Evolutionary conservation across 148 eudicot species (phyloP).

Genomic region (Limonium bicolor): DNA sequence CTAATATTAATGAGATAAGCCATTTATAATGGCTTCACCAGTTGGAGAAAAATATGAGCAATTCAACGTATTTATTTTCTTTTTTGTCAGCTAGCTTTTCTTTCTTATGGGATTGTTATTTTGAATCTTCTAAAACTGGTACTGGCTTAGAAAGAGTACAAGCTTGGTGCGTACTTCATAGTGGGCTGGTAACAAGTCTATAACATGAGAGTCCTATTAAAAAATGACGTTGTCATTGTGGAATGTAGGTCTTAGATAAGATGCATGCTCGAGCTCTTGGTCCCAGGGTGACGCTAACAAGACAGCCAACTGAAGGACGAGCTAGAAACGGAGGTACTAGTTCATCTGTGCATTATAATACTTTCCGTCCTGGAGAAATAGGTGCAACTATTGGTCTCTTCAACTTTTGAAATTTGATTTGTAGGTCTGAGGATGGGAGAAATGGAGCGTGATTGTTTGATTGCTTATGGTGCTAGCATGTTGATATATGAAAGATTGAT

Average conservation of each 20-base stretch:
- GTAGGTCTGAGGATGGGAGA: slow-evolving; percentile 90
- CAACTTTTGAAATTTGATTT: slow-evolving; percentile 4
- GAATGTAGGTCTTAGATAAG: slow-evolving; percentile 67
- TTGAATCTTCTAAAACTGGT: neutral
- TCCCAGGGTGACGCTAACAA: slow-evolving; percentile 73
- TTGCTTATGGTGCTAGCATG: slow-evolving; percentile 95
- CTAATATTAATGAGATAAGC: too few species aligned
- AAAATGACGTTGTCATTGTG: neutral
- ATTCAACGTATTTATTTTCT: too few species aligned
- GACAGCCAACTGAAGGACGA: slow-evolving; percentile 97
- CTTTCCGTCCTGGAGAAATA: neutral
- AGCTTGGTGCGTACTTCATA: too few species aligned
- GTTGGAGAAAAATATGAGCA: too few species aligned
- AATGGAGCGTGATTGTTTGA: slow-evolving; percentile 99
- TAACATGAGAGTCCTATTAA: too few species aligned
- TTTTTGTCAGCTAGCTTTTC: too few species aligned
- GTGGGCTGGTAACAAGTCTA: too few species aligned
- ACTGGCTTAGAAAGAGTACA: neutral
- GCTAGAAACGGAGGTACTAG: slow-evolving; percentile 71
- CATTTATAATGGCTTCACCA: too few species aligned
- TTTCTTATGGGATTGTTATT: neutral
- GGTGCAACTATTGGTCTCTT: neutral
- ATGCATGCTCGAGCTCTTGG: slow-evolving; percentile 98
- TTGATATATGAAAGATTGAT: slow-evolving; percentile 81
- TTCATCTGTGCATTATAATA: neutral